phyloP scores from a whole-genome alignment of 148 eudicot species.

The Chenopodium formosanum region DNA sequence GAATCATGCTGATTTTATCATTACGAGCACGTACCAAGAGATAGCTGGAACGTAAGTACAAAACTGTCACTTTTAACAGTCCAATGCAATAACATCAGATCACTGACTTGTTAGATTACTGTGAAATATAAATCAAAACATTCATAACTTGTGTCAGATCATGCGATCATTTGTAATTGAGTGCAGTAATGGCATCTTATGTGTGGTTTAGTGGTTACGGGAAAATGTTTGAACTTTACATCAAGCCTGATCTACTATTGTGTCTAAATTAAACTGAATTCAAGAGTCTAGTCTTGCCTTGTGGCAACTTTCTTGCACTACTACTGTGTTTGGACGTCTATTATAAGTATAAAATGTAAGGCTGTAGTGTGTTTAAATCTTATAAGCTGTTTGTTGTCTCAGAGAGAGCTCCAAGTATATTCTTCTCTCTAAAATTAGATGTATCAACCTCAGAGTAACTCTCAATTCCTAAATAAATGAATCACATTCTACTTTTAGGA shows the following conservation, averaged over 20 bases:
- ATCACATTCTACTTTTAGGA: background rate
- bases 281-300: background rate
- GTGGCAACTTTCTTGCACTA: background rate
- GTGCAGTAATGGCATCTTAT: background rate
- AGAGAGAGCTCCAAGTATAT: no score
- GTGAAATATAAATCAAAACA: background rate
- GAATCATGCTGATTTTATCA: conserved; percentile 93
- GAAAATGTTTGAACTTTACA: background rate
- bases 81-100: background rate
- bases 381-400: background rate
- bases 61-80: background rate
- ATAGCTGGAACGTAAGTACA: conserved; percentile 95
- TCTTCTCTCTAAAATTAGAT: background rate
- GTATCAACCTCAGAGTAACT: background rate
- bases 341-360: background rate
- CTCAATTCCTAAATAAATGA: background rate
- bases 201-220: background rate
- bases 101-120: background rate
- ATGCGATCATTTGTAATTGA: background rate
- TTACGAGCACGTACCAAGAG: conserved; percentile 98
- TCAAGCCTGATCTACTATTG: background rate
- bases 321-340: background rate
- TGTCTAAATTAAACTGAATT: background rate
- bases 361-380: background rate
- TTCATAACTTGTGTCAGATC: background rate